Conservation (phyloP, 371 early-diverging fungal genomes). For the Lichtheimia hyalospora region DNA sequence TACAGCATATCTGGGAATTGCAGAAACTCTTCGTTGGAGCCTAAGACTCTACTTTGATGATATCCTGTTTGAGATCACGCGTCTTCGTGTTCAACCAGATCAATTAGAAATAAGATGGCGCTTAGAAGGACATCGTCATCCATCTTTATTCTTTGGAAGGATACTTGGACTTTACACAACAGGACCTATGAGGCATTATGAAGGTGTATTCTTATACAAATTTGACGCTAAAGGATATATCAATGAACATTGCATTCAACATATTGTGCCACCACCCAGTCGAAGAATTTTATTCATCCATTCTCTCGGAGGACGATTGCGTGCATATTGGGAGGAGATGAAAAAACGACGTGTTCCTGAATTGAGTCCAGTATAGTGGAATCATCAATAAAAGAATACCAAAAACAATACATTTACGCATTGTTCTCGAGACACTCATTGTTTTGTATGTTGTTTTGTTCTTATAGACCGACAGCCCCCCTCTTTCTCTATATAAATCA, state of each 20-base stretch:
- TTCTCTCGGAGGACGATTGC: slow-evolving; percentile 44
- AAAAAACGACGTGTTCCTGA: slow-evolving; percentile 29
- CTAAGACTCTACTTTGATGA: slow-evolving; percentile 49
- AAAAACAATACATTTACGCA: neutral
- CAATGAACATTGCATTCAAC: slow-evolving; percentile 59
- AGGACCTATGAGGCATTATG: slow-evolving; percentile 22
- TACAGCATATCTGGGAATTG: slow-evolving; percentile 48
- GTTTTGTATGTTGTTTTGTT: neutral
- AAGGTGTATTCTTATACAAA: slow-evolving; percentile 57
- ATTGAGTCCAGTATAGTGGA: slow-evolving; percentile 18
- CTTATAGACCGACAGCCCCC: too few relatives aligned
- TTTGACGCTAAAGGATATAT: slow-evolving; percentile 52
- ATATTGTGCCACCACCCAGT: slow-evolving; percentile 61
- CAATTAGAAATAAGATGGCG: slow-evolving; percentile 55
- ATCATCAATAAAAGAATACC: neutral
- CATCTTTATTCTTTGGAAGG: slow-evolving; percentile 19
- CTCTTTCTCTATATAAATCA: neutral
- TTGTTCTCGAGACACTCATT: neutral
- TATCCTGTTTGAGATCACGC: slow-evolving; percentile 33
- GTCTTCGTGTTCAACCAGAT: slow-evolving; percentile 38
- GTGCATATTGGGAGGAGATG: slow-evolving; percentile 32
- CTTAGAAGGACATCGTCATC: slow-evolving; percentile 44
- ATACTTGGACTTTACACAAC: slow-evolving; percentile 9
- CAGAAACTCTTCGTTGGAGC: slow-evolving; percentile 55
- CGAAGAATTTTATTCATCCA: slow-evolving; percentile 49